Conservation (phyloP, 2,329 filamentous ascomycete species). For the Cryoendolithus antarcticus region DNA sequence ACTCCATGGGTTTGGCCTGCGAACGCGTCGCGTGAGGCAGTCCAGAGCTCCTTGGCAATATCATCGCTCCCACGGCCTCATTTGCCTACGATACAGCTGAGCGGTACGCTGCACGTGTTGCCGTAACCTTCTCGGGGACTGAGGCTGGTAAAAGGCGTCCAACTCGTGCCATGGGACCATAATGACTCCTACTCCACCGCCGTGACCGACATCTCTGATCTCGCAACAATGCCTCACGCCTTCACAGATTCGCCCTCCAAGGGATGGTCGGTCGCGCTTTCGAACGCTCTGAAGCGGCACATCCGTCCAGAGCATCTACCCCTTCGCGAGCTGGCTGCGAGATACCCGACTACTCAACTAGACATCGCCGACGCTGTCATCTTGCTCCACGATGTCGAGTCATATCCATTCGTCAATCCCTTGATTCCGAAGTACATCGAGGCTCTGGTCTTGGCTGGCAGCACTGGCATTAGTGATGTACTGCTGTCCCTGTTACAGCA, state of each 20-base stretch:
- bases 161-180: too few species aligned
- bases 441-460: constrained; percentile 12
- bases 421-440: constrained; percentile 18
- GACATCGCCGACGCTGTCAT: constrained; percentile 15
- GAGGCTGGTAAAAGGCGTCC: too few species aligned
- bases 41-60: too few species aligned
- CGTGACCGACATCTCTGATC: too few species aligned
- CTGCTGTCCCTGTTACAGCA: constrained; percentile 17
- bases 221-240: too few species aligned
- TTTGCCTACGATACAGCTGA: too few species aligned
- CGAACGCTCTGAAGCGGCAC: not conserved
- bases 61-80: too few species aligned
- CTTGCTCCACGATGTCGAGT: constrained; percentile 6
- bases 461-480: constrained; percentile 16
- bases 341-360: constrained; percentile 6
- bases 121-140: too few species aligned
- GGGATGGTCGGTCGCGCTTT: constrained; percentile 2
- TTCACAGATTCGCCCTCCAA: not conserved
- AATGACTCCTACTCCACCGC: too few species aligned
- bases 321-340: constrained; percentile 10
- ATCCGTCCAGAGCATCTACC: constrained; percentile 4
- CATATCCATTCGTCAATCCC: constrained; percentile 14
- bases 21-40: too few species aligned
- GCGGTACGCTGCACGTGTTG: too few species aligned
- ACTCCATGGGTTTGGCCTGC: too few species aligned